Evolutionary conservation across 1,284 basidiomycete genomes (phyloP).

Genomic region (Amylostereum chailletii): DNA sequence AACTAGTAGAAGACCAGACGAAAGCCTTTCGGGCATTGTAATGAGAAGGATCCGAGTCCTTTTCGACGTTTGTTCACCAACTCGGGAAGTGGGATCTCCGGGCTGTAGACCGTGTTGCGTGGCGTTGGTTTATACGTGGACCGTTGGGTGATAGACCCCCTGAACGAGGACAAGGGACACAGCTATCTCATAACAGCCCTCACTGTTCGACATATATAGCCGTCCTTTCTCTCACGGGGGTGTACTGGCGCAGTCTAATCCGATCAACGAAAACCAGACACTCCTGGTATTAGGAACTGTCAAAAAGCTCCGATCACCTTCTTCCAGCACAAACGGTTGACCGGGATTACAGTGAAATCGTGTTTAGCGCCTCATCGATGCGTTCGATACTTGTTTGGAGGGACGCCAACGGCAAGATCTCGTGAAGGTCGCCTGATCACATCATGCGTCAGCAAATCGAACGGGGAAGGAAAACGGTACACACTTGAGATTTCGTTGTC

Average conservation of each 20-base stretch:
- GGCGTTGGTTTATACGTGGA: background rate
- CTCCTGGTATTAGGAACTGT: too few relatives aligned
- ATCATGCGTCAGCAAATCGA: conserved; percentile 9
- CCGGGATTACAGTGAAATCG: background rate
- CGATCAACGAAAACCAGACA: too few relatives aligned
- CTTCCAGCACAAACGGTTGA: too few relatives aligned
- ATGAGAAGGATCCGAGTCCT: background rate
- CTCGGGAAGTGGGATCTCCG: background rate
- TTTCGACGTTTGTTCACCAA: background rate
- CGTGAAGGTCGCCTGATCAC: conserved; percentile 10
- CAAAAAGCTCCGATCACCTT: too few relatives aligned
- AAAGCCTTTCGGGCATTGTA: too few relatives aligned
- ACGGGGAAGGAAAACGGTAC: conserved; percentile 21
- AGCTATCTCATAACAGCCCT: too few relatives aligned
- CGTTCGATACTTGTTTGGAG: conserved; percentile 18
- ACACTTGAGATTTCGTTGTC: conserved; percentile 13
- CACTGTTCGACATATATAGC: too few relatives aligned
- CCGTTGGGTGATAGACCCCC: too few relatives aligned
- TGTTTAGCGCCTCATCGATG: conserved; percentile 15
- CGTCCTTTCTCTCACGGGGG: too few relatives aligned
- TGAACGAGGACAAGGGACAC: too few relatives aligned
- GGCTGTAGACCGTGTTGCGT: background rate
- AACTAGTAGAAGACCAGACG: too few relatives aligned
- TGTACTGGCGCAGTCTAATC: too few relatives aligned
- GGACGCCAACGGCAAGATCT: conserved; percentile 15